Percentiles rank a stretch among this genome's conserved stretches.
These are phyloP conservation scores for Diaporthe destruens DNA, from an alignment of 2,329 filamentous ascomycete genomes.

Conservation along the genomic window DNA sequence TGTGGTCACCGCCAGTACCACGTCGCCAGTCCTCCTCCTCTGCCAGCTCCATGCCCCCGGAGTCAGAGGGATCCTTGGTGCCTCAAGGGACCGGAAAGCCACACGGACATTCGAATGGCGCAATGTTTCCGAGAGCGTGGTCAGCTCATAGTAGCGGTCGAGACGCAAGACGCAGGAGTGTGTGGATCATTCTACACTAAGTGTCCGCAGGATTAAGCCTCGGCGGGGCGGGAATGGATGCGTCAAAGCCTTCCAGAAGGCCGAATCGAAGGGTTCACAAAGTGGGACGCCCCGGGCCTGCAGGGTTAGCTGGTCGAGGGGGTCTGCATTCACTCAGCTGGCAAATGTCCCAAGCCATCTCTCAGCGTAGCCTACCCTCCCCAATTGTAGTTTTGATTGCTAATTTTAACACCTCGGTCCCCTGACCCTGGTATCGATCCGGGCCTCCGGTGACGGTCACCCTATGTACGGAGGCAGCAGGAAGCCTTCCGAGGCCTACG, in stretches of 20 bases:
- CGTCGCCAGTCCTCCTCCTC: constrained; percentile 21
- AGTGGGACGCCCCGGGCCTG: constrained; percentile 16
- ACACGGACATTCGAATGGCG: constrained; percentile 31
- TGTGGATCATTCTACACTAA: constrained; percentile 39
- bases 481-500: constrained; percentile 22
- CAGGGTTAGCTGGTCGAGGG: constrained; percentile 2
- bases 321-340: constrained; percentile 35
- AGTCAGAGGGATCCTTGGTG: constrained; percentile 11
- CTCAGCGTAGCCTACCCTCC: constrained; percentile 14
- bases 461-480: constrained; percentile 15
- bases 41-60: constrained; percentile 6
- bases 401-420: constrained; percentile 39
- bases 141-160: constrained; percentile 37
- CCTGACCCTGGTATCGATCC: constrained; percentile 30
- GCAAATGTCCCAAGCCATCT: neutral
- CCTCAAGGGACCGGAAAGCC: constrained; percentile 9
- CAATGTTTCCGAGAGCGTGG: constrained; percentile 30
- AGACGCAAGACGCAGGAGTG: constrained; percentile 41
- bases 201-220: constrained; percentile 32
- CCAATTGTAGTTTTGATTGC: constrained; percentile 35
- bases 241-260: constrained; percentile 42
- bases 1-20: constrained; percentile 29
- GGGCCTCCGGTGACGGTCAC: constrained; percentile 30
- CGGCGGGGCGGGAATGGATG: constrained; percentile 31
- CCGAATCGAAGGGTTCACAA: constrained; percentile 33